Percentiles rank a stretch among this genome's conserved stretches.
These are phyloP conservation scores for Madurella fahalii DNA, from an alignment of 2,329 filamentous ascomycete genomes.

Conservation along the genomic window DNA sequence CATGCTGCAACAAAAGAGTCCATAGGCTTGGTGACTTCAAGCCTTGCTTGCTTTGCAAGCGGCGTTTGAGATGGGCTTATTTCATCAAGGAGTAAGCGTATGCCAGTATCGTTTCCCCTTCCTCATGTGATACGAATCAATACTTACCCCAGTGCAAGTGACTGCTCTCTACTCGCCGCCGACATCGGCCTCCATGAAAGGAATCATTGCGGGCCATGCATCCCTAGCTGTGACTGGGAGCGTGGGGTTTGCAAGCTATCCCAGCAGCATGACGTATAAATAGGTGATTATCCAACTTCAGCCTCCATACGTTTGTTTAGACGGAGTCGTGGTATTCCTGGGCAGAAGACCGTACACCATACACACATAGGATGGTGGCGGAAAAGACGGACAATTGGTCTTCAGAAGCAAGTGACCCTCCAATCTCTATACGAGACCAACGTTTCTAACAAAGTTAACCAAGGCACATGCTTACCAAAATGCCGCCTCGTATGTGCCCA, in stretches of 20 bases:
- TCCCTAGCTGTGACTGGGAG: not conserved
- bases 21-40: no score
- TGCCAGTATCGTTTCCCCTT: not conserved
- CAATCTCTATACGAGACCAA: not conserved
- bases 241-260: not conserved
- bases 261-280: not conserved
- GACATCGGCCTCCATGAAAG: slow-evolving; percentile 16
- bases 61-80: no score
- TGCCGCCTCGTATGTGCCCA: slow-evolving; percentile 61
- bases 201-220: not conserved
- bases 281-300: no score
- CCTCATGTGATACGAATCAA: not conserved
- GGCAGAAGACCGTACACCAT: not conserved
- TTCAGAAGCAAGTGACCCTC: slow-evolving; percentile 32
- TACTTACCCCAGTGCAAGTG: not conserved
- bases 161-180: slow-evolving; percentile 4
- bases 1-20: no score
- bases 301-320: no score
- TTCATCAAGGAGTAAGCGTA: no score
- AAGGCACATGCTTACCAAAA: slow-evolving; percentile 51
- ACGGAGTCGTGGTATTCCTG: no score
- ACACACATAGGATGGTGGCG: slow-evolving; percentile 16
- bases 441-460: not conserved
- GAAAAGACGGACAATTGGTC: slow-evolving; percentile 37
- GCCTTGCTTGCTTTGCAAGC: no score